Conservation (phyloP, 345 rosid species). For the Durio zibethinus region DNA sequence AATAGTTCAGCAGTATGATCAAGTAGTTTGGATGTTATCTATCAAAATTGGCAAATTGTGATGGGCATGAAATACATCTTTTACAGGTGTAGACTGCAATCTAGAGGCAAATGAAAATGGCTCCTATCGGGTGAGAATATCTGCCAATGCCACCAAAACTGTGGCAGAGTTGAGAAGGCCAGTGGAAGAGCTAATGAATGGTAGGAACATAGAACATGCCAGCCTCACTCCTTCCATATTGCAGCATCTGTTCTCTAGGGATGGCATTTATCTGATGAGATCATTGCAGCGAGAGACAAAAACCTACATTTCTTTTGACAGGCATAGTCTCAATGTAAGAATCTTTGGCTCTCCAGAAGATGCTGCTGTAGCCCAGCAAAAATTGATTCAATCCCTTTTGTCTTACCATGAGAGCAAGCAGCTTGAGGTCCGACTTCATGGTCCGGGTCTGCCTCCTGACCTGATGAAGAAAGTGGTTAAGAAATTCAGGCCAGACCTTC, state of each 20-base stretch:
- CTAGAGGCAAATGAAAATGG: conserved; percentile 45
- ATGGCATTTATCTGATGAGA: conserved; percentile 51
- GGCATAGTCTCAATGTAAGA: conserved; percentile 40
- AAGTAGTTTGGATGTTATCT: neutral
- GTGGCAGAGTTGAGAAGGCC: conserved; percentile 78
- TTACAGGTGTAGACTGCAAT: conserved; percentile 53
- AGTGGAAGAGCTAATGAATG: conserved; percentile 76
- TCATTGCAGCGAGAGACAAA: conserved; percentile 55
- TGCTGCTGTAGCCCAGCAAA: conserved; percentile 47
- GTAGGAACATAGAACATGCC: conserved; percentile 52
- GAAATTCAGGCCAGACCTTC: conserved; percentile 72
- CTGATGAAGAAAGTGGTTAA: conserved; percentile 72
- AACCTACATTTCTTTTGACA: conserved; percentile 59
- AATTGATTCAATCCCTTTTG: conserved; percentile 52
- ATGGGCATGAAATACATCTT: neutral
- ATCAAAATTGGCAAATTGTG: neutral
- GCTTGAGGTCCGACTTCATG: conserved; percentile 63
- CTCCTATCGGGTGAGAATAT: conserved; percentile 60
- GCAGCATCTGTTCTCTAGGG: conserved; percentile 58
- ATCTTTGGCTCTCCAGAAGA: conserved; percentile 58
- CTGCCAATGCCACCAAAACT: conserved; percentile 62
- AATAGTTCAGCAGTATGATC: neutral
- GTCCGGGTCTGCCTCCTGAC: conserved; percentile 60
- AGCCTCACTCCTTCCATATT: conserved; percentile 49
- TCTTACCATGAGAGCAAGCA: conserved; percentile 53